phyloP scores from a whole-genome alignment of 257 asterid genomes.

The Solanum pennellii region DNA sequence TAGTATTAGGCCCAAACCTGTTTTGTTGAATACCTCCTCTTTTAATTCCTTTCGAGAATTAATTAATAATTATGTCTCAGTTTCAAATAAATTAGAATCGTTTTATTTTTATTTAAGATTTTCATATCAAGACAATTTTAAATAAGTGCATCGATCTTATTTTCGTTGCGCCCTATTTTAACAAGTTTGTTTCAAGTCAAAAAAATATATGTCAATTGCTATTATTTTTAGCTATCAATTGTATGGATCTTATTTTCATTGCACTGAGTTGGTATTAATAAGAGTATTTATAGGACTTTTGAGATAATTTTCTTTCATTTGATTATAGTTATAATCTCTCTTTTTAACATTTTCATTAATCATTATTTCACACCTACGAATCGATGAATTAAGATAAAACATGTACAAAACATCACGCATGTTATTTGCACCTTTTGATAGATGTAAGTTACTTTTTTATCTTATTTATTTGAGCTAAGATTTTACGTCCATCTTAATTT shows the following conservation, averaged over 20 bases:
- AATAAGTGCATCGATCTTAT: too few relatives aligned
- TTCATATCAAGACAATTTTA: too few relatives aligned
- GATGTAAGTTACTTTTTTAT: background rate
- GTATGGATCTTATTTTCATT: background rate
- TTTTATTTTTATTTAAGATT: too few relatives aligned
- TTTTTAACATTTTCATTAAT: background rate
- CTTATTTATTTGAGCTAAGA: background rate
- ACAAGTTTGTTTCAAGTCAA: too few relatives aligned
- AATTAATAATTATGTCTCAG: too few relatives aligned
- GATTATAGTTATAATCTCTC: background rate
- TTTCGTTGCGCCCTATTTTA: too few relatives aligned
- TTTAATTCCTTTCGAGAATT: too few relatives aligned
- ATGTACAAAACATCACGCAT: background rate
- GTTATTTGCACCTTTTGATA: background rate
- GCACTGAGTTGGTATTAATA: background rate
- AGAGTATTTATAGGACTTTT: background rate
- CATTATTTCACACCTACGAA: background rate
- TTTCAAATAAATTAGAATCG: too few relatives aligned
- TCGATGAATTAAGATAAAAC: background rate
- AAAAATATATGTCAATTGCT: too few relatives aligned
- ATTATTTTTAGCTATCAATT: background rate
- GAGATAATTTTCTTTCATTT: background rate
- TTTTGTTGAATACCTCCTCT: too few relatives aligned
- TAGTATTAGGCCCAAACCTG: background rate
- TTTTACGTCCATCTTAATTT: background rate